A percentile compares a stretch with the other conserved stretches of the same genome.
Conservation (phyloP, 1,284 basidiomycete genomes). For the Mycena sp. region DNA sequence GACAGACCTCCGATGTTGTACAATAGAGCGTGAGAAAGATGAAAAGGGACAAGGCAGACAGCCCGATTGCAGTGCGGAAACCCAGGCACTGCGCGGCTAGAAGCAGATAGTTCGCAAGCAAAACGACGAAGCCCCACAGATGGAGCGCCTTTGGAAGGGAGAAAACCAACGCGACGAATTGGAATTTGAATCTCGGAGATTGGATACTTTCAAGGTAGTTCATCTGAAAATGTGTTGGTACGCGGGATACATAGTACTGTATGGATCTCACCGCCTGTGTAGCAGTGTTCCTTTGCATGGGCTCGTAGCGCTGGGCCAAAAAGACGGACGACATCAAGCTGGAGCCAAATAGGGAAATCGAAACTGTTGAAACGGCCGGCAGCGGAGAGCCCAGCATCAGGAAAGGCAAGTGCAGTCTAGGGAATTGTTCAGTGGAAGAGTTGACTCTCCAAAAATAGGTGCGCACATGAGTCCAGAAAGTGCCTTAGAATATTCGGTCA, state of each 20-base stretch:
- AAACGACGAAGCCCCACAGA: neutral
- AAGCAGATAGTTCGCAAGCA: neutral
- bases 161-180: slow-evolving; percentile 52
- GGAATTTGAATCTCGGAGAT: slow-evolving; percentile 50
- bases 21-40: neutral
- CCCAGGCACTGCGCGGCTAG: no score
- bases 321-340: slow-evolving; percentile 46
- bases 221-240: slow-evolving; percentile 36
- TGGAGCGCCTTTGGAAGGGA: slow-evolving; percentile 51
- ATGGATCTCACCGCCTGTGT: slow-evolving; percentile 44
- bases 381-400: slow-evolving; percentile 34
- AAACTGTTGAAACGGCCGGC: slow-evolving; percentile 23
- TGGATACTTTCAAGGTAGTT: slow-evolving; percentile 48
- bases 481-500: slow-evolving; percentile 2
- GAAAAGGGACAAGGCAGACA: neutral
- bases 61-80: neutral
- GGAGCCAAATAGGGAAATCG: slow-evolving; percentile 39
- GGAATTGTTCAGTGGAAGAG: neutral
- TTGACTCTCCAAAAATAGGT: slow-evolving; percentile 18
- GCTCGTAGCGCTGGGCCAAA: slow-evolving; percentile 47
- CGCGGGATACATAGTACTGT: neutral
- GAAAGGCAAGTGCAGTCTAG: slow-evolving; percentile 42
- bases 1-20: neutral
- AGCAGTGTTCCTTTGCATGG: slow-evolving; percentile 39
- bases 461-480: slow-evolving; percentile 25